Base-by-base conservation (phyloP, 768 basidiomycete species). In the Mycena epipterygia region DNA sequence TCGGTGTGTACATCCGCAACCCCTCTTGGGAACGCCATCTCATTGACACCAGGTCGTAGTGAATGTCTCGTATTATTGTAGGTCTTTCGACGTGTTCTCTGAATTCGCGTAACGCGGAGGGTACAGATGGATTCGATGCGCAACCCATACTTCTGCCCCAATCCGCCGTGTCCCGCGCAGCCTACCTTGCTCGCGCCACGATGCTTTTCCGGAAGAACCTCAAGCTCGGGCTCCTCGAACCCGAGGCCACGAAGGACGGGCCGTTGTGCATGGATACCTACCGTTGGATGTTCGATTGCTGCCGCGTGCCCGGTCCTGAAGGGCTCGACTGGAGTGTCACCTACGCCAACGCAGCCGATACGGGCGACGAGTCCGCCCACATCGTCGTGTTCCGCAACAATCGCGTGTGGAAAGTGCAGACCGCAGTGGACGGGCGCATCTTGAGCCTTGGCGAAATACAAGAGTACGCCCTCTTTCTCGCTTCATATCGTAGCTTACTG, bases 51-150 rank as follows among this genome's bases (percentile, higher is more conserved):
- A 86, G 91, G 91, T 96, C 64, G 91, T 97, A 1, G 86, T 97
- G 44, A 95, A 97, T 74, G 95, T 97, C 14, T 96, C 94, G n/a
- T 97, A 98, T 81, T 98, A 95, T 74, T 98, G 96, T 93, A 79
- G 62, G 88, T 44, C 42, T 35, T 37, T 11, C 33, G 32, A 9
- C 46, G 29, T 29, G 16, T 41, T 61, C n/a, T n/a, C 19, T 19
- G 33, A 46, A 6, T 33, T 16, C 29, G 30, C 12, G n/a, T 39
- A 12, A 51, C 53, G 41, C 23, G 68, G 12, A 11, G 21, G 33
- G 21, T 53, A 14, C 75, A 96, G 94, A 95, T 83, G 95, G 95
- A 19, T 96, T 96, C 72, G 85, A 91, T 72, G 82, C 84, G 25
- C 89, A 90, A 12, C 94, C 93, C 13, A 53, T 81, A 9, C 90